Evolutionary conservation across 768 basidiomycete genomes (phyloP), one percentile per base, ranked within the genome.

Genomic region (Pleurotus pulmonarius): DNA sequence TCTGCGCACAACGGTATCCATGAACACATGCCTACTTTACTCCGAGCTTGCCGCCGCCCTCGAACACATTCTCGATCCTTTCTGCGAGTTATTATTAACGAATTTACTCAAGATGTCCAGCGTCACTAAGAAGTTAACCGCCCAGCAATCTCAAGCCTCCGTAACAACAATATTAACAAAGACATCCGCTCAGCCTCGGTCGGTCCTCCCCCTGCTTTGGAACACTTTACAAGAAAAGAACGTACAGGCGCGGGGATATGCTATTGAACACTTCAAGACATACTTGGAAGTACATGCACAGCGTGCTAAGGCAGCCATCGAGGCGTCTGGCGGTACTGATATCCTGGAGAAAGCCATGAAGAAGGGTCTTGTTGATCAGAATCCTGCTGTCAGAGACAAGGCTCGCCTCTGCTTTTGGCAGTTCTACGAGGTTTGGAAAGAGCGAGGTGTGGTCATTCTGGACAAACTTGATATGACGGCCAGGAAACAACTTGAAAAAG

Each of bases 81-180:
- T 89, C 64, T 87, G 87, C 65, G 97, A 98, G 48, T 68, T 77
- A 1, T 65, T 97, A 3, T 76, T 93, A 57, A 80, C 81, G n/a
- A 82, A 88, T 64, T 80, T 95, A 11, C 76, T 95, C 41, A 86
- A 85, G 59, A 89, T 98, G 90, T 85, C 90, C 25, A 86, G 85
- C 6, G 86, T 91, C 55, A 98, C 95, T 29, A 99, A 99, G 73
- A 96, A 95, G 69, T 86, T 98, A 47, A 82, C 85, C 20, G 92
- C 90, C 3, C 87, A 92, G 56, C 88, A 88, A 58, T 91, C 95
- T 0, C 97, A 98, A 67, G 75, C 79, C 2, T 77, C 84, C 1
- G 80, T 92, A 7, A 77, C 79, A 1, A 70, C 77, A n/a, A 75
- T 98, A 57, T 82, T 98, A 16, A 76, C 75, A 1, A 71, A 88